Conservation (phyloP, 73 alveolate species). For the Paramecium octaurelia region DNA sequence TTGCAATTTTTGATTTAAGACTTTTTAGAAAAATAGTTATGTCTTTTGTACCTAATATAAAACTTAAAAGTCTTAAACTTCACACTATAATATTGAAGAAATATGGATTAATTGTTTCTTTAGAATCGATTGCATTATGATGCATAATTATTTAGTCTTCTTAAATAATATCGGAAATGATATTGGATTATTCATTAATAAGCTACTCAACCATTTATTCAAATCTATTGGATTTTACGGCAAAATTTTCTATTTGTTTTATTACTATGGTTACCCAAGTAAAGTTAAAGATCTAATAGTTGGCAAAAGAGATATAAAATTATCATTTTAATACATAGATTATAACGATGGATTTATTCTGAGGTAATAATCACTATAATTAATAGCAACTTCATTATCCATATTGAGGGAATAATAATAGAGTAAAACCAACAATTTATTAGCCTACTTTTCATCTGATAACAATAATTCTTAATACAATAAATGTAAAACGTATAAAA, state of each 20-base stretch:
- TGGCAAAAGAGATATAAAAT: background rate
- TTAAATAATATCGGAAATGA: slow-evolving; percentile 54
- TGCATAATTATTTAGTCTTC: slow-evolving; percentile 48
- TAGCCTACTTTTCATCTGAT: background rate
- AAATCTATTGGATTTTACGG: slow-evolving; percentile 38
- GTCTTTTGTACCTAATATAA: background rate
- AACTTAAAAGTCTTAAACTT: slow-evolving; percentile 5
- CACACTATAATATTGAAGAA: slow-evolving; percentile 22
- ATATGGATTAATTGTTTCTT: background rate
- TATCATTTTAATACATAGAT: slow-evolving; percentile 9
- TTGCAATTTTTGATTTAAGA: background rate
- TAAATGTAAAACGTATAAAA: slow-evolving; percentile 38
- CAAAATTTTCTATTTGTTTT: background rate
- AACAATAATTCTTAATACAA: slow-evolving; percentile 40
- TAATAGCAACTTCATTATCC: slow-evolving; percentile 35
- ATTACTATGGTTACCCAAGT: background rate
- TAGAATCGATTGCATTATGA: background rate
- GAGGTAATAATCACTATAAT: slow-evolving; percentile 47
- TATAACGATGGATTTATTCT: slow-evolving; percentile 32
- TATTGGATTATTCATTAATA: slow-evolving; percentile 42
- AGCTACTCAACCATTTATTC: slow-evolving; percentile 23
- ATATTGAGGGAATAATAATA: slow-evolving; percentile 54
- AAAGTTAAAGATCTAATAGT: background rate
- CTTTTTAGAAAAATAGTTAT: slow-evolving; percentile 7
- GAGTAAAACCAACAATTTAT: background rate